Evolutionary conservation across 2,329 filamentous ascomycete genomes (phyloP).

Genomic region (Paecilomyces variotii): DNA sequence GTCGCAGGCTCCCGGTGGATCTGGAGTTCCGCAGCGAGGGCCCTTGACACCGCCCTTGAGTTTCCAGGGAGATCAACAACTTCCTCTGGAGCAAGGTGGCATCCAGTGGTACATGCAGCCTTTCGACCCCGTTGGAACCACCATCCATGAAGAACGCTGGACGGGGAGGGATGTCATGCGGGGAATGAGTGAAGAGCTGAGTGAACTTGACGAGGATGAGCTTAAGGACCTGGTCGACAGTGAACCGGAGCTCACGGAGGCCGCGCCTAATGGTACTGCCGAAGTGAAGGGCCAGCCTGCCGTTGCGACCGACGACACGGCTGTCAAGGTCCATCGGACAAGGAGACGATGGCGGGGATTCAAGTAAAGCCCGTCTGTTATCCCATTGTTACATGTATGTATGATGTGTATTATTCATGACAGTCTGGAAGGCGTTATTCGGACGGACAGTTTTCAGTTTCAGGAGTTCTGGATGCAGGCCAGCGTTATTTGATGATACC

Average conservation of each 20-base stretch:
- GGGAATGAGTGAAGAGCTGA: constrained; percentile 76
- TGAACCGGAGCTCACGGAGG: constrained; percentile 29
- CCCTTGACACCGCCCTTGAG: constrained; percentile 35
- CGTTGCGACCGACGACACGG: constrained; percentile 6
- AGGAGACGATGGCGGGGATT: constrained; percentile 24
- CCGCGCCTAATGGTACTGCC: constrained; percentile 10
- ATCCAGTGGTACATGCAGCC: constrained; percentile 80
- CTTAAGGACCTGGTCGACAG: constrained; percentile 59
- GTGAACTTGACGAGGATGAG: constrained; percentile 87
- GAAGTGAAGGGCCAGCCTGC: constrained; percentile 7
- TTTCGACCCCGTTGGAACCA: constrained; percentile 74
- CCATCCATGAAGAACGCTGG: constrained; percentile 66
- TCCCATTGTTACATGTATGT: not conserved
- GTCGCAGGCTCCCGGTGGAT: constrained; percentile 40
- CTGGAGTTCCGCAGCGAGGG: constrained; percentile 11
- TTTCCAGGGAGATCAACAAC: constrained; percentile 33
- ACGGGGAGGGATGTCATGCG: constrained; percentile 63
- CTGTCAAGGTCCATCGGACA: constrained; percentile 21
- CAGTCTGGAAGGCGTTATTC: not conserved
- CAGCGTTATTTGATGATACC: not conserved
- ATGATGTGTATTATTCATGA: not conserved
- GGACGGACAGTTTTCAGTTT: not conserved
- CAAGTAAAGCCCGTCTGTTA: constrained; percentile 7
- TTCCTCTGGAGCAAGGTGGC: constrained; percentile 61
- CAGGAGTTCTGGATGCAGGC: not conserved